These are phyloP conservation scores for Marchantia paleacea DNA, from an alignment of 225 moss, liverwort and hornwort species.

Conservation along the genomic window DNA sequence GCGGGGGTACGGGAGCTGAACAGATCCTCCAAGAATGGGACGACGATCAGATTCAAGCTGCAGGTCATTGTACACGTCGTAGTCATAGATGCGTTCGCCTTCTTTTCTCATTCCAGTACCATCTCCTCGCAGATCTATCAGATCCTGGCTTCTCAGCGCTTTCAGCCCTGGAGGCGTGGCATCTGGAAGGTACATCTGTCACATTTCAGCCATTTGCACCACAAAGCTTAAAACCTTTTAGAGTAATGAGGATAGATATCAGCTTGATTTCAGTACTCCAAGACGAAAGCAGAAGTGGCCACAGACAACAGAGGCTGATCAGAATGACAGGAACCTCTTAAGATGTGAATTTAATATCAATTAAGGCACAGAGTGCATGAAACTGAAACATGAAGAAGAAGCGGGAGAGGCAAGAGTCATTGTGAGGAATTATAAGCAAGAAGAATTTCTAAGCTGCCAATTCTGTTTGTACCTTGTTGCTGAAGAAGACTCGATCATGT, in stretches of 20 bases:
- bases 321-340: not conserved
- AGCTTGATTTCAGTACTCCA: not conserved
- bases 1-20: slow-evolving; percentile 48
- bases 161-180: slow-evolving; percentile 48
- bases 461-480: slow-evolving; percentile 52
- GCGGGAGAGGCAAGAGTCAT: too few relatives aligned
- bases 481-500: slow-evolving; percentile 52
- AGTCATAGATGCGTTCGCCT: slow-evolving; percentile 65
- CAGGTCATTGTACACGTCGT: slow-evolving; percentile 52
- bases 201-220: not conserved
- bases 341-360: too few relatives aligned
- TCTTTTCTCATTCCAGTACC: slow-evolving; percentile 36
- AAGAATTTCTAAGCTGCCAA: too few relatives aligned
- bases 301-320: too few relatives aligned
- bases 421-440: too few relatives aligned
- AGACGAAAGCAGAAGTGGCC: too few relatives aligned
- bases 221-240: not conserved
- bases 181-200: slow-evolving; percentile 50
- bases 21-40: slow-evolving; percentile 44
- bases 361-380: not conserved
- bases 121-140: slow-evolving; percentile 39
- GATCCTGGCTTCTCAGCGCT: slow-evolving; percentile 43
- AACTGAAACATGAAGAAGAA: too few relatives aligned
- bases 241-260: not conserved
- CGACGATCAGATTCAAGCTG: slow-evolving; percentile 28